Evolutionary conservation across 805 yeast species (phyloP).

Genomic region (Tetrapisispora fleetii): DNA sequence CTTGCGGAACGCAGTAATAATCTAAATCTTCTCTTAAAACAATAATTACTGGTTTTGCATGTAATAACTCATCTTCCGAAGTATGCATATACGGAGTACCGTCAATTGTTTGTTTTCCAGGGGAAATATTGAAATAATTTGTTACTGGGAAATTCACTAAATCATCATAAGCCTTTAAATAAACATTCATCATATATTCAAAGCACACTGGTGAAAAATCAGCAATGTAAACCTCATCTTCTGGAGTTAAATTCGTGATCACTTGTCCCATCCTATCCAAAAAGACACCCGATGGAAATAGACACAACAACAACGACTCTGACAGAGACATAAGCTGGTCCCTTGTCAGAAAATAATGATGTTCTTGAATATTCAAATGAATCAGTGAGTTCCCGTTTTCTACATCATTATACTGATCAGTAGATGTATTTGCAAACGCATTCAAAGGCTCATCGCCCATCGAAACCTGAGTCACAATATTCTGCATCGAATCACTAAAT

Average conservation of each 20-base stretch:
- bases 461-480: constrained; percentile 65
- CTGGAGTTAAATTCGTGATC: constrained; percentile 68
- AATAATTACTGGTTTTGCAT: constrained; percentile 78
- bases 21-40: constrained; percentile 92
- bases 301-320: constrained; percentile 74
- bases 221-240: constrained; percentile 61
- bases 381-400: constrained; percentile 46
- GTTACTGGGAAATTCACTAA: constrained; percentile 33
- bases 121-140: background rate
- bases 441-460: constrained; percentile 26
- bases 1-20: constrained; percentile 71
- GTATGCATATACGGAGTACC: constrained; percentile 7
- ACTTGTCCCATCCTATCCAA: constrained; percentile 68
- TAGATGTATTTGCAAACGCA: background rate
- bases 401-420: constrained; percentile 25
- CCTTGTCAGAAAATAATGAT: constrained; percentile 63
- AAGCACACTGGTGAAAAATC: constrained; percentile 84
- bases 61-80: constrained; percentile 56
- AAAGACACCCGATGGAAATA: constrained; percentile 87
- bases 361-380: constrained; percentile 69
- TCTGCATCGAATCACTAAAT: constrained; percentile 15
- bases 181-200: constrained; percentile 66
- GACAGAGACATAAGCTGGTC: constrained; percentile 89
- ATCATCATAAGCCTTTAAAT: constrained; percentile 59
- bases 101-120: background rate